Conservation (phyloP, 2,329 filamentous ascomycete species). For the Thielaviopsis euricoi region DNA sequence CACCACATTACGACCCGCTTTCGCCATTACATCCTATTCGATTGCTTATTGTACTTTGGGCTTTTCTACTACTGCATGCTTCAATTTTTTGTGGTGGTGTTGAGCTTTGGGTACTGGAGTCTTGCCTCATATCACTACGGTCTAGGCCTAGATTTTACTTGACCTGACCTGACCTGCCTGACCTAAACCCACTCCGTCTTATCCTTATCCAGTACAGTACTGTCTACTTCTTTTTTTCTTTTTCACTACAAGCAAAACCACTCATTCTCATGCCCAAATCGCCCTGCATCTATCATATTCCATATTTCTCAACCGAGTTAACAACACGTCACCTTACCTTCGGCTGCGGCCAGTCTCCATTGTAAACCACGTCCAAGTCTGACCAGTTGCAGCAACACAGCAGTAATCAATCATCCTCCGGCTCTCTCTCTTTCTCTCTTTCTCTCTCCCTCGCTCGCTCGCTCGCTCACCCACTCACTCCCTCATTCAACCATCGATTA, state of each 20-base stretch:
- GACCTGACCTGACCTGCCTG: neutral
- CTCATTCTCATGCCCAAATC: slow-evolving; percentile 1
- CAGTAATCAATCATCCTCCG: neutral
- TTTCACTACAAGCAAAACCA: neutral
- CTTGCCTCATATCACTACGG: neutral
- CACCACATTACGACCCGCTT: neutral
- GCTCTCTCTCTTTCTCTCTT: neutral
- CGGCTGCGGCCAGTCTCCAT: slow-evolving; percentile 8
- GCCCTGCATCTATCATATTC: slow-evolving; percentile 10
- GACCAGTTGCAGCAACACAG: neutral
- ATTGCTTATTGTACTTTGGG: neutral
- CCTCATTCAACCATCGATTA: neutral
- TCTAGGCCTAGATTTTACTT: neutral
- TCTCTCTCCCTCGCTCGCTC: neutral
- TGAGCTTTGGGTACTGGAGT: neutral
- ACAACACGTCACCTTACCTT: slow-evolving; percentile 12
- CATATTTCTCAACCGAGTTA: slow-evolving; percentile 9
- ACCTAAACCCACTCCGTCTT: neutral
- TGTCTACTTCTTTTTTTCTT: neutral
- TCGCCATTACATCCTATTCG: neutral
- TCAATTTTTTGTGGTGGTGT: neutral
- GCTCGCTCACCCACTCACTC: neutral
- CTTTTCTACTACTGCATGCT: neutral
- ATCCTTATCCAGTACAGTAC: neutral
- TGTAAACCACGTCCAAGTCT: slow-evolving; percentile 6